Percentiles rank a stretch among this genome's conserved stretches.
Evolutionary conservation across 176 grass and related monocot genomes (phyloP).

Genomic region (Puya raimondii): DNA sequence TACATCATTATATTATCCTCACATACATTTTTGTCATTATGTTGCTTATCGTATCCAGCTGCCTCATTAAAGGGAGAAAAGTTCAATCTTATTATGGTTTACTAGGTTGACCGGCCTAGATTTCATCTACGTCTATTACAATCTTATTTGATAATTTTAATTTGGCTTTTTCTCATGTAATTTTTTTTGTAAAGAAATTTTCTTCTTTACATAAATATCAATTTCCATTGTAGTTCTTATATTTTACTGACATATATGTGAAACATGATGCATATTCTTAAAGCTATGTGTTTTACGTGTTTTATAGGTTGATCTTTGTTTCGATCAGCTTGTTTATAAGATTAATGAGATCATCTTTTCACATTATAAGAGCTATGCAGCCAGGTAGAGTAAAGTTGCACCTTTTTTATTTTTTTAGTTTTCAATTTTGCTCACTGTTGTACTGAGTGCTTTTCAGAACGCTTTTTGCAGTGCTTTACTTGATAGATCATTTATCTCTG

Average conservation of each 20-base stretch:
- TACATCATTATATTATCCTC: too few relatives aligned
- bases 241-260: not conserved
- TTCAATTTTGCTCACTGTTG: not conserved
- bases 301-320: constrained; percentile 90
- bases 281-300: constrained; percentile 2
- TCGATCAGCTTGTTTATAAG: constrained; percentile 94
- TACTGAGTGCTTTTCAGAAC: not conserved
- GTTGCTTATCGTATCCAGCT: too few relatives aligned
- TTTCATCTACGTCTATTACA: not conserved
- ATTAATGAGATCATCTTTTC: constrained; percentile 94
- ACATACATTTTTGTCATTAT: too few relatives aligned
- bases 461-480: constrained; percentile 63
- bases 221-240: not conserved
- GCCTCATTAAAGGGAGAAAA: not conserved
- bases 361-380: constrained; percentile 91
- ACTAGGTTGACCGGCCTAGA: not conserved
- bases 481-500: constrained; percentile 81
- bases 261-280: not conserved
- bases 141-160: not conserved
- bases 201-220: too few relatives aligned
- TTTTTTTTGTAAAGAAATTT: not conserved
- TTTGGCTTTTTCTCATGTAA: not conserved
- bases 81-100: not conserved
- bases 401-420: not conserved
- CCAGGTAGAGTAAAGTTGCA: constrained; percentile 38